Percentiles rank a stretch among this genome's conserved stretches.
Conservation (phyloP, 2,329 filamentous ascomycete genomes). For the Ophiostoma piceae region DNA sequence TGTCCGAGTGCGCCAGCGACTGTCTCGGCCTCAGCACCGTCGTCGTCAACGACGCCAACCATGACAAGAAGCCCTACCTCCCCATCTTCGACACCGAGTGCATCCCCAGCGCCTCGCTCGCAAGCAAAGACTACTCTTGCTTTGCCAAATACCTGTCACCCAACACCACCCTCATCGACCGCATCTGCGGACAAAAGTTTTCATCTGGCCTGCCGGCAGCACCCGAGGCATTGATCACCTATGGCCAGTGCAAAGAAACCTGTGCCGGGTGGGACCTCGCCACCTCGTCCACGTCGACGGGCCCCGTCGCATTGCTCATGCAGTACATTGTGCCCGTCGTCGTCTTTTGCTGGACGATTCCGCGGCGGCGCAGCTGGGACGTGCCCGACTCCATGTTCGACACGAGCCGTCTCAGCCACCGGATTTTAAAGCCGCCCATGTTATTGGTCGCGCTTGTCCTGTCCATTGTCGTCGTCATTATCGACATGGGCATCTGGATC, state of each 20-base stretch:
- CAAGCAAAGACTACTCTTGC: slow-evolving; percentile 13
- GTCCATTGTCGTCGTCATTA: not conserved
- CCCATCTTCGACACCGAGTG: slow-evolving; percentile 3
- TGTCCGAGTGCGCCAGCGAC: slow-evolving; percentile 4
- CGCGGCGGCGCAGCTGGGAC: slow-evolving; percentile 16
- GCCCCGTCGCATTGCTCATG: slow-evolving; percentile 15
- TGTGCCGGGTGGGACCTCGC: slow-evolving; percentile 16
- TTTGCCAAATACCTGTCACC: slow-evolving; percentile 15
- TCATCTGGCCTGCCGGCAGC: slow-evolving; percentile 9
- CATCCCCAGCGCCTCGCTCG: not conserved
- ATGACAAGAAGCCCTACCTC: not conserved
- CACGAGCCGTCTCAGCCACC: not conserved
- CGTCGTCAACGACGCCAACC: too few relatives aligned
- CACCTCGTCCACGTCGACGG: slow-evolving; percentile 12
- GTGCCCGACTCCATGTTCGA: slow-evolving; percentile 16
- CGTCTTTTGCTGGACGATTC: slow-evolving; percentile 17
- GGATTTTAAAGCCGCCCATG: not conserved
- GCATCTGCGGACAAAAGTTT: slow-evolving; percentile 15
- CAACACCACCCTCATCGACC: slow-evolving; percentile 17
- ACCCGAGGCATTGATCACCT: slow-evolving; percentile 1
- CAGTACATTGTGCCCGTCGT: slow-evolving; percentile 21
- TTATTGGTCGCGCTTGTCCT: slow-evolving; percentile 8
- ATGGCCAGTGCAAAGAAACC: slow-evolving; percentile 12
- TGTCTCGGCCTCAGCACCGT: not conserved
- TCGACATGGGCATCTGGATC: slow-evolving; percentile 16